Percentiles rank a stretch among this genome's conserved stretches.
Evolutionary conservation across 179 eudicot species (phyloP).

Genomic region (Patellifolia procumbens): DNA sequence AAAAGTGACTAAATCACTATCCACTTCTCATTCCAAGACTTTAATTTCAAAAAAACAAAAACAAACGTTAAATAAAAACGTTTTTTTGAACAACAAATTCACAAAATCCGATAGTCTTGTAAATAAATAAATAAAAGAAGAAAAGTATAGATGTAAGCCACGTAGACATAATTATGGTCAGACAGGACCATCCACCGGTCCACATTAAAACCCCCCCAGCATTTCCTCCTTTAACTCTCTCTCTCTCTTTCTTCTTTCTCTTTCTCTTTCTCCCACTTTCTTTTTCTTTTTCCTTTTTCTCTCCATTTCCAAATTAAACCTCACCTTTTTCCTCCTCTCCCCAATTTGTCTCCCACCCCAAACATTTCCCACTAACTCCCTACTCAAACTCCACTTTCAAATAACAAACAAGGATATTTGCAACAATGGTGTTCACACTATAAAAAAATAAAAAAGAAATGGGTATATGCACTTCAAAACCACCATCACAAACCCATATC

Average conservation of each 20-base stretch:
- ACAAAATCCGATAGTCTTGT: no score
- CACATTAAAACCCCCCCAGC: slow-evolving; percentile 26
- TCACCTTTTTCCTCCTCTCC: background rate
- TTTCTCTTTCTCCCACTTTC: background rate
- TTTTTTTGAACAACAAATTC: no score
- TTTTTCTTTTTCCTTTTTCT: background rate
- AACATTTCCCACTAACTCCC: background rate
- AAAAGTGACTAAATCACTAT: no score
- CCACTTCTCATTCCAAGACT: no score
- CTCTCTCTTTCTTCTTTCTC: background rate
- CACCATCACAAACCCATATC: slow-evolving; percentile 32
- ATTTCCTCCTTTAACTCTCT: slow-evolving; percentile 6
- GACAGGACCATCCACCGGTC: slow-evolving; percentile 36
- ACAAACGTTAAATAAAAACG: no score
- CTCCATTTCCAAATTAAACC: background rate
- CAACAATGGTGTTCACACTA: slow-evolving; percentile 16
- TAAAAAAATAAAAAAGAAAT: slow-evolving; percentile 14
- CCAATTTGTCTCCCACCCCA: slow-evolving; percentile 9
- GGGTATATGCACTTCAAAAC: slow-evolving; percentile 67
- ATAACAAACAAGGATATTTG: no score
- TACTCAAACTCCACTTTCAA: background rate
- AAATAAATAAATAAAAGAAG: no score
- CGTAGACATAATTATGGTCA: slow-evolving; percentile 20
- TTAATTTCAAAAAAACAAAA: no score
- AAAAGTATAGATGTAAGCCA: slow-evolving; percentile 29